Evolutionary conservation across 2,329 filamentous ascomycete genomes (phyloP).

Genomic region (Fusarium nelsonii): DNA sequence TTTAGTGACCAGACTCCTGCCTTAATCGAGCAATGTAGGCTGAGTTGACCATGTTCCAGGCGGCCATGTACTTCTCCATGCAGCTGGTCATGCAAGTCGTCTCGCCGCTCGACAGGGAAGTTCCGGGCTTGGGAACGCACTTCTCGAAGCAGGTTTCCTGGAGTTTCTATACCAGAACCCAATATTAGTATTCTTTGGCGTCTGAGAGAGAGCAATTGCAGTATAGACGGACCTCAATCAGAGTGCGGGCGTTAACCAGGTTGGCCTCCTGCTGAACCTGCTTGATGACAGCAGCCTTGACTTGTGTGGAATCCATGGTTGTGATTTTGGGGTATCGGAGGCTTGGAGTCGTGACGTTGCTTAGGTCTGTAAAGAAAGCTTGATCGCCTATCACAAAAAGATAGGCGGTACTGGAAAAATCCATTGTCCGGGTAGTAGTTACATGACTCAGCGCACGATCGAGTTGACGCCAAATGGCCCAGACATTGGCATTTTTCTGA

Average conservation of each 20-base stretch:
- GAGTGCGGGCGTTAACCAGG: constrained; percentile 74
- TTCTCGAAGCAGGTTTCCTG: constrained; percentile 85
- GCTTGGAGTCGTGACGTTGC: constrained; percentile 38
- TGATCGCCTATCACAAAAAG: constrained; percentile 21
- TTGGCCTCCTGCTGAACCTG: constrained; percentile 74
- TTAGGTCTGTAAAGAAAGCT: constrained; percentile 26
- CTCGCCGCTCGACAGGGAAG: constrained; percentile 75
- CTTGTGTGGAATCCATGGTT: constrained; percentile 68
- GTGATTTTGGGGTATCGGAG: constrained; percentile 35
- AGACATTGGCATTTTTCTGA: not conserved
- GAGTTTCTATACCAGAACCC: constrained; percentile 69
- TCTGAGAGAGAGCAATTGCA: constrained; percentile 16
- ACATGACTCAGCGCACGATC: constrained; percentile 32
- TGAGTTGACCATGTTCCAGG: constrained; percentile 80
- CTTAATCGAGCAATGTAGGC: constrained; percentile 75
- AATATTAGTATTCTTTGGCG: constrained; percentile 18
- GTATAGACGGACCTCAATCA: constrained; percentile 71
- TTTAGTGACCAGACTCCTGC: constrained; percentile 60
- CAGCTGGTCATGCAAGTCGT: constrained; percentile 78
- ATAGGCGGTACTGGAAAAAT: constrained; percentile 30
- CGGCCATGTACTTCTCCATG: constrained; percentile 87
- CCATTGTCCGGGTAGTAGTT: constrained; percentile 15
- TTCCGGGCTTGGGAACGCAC: constrained; percentile 78
- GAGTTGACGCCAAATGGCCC: not conserved
- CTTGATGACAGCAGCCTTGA: constrained; percentile 73